phyloP scores from a whole-genome alignment of 371 early-diverging fungal genomes.

The Mucor sp. region DNA sequence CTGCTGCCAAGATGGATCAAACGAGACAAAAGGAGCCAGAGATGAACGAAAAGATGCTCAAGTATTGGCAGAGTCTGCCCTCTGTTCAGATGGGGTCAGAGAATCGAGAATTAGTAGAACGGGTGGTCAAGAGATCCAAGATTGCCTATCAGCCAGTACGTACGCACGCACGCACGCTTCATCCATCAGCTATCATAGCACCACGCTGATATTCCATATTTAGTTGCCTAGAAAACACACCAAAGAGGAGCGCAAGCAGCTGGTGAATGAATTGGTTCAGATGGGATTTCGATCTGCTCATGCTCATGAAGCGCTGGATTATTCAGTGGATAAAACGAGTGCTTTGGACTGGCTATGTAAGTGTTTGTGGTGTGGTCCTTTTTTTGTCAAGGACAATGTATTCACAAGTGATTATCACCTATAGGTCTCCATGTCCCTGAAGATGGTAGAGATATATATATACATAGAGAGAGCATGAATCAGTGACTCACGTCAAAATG shows the following conservation, averaged over 20 bases:
- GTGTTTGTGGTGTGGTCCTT: constrained; percentile 6
- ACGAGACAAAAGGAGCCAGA: constrained; percentile 19
- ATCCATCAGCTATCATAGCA: no score
- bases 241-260: constrained; percentile 38
- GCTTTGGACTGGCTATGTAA: constrained; percentile 90
- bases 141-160: constrained; percentile 34
- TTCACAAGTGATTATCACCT: neutral
- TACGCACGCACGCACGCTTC: neutral
- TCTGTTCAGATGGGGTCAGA: constrained; percentile 71
- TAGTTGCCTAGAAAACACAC: constrained; percentile 31
- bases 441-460: constrained; percentile 47
- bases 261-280: constrained; percentile 48
- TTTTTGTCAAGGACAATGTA: neutral
- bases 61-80: constrained; percentile 74
- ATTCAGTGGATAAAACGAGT: constrained; percentile 50
- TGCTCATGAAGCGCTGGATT: constrained; percentile 72
- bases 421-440: constrained; percentile 85
- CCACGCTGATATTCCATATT: neutral
- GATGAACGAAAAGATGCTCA: constrained; percentile 44
- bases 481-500: neutral
- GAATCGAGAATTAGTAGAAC: constrained; percentile 63
- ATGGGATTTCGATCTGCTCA: constrained; percentile 79
- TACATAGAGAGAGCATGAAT: neutral
- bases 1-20: neutral
- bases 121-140: constrained; percentile 53